These are phyloP conservation scores for Verticillium longisporum DNA, from an alignment of 2,329 filamentous ascomycete genomes.

Conservation along the genomic window DNA sequence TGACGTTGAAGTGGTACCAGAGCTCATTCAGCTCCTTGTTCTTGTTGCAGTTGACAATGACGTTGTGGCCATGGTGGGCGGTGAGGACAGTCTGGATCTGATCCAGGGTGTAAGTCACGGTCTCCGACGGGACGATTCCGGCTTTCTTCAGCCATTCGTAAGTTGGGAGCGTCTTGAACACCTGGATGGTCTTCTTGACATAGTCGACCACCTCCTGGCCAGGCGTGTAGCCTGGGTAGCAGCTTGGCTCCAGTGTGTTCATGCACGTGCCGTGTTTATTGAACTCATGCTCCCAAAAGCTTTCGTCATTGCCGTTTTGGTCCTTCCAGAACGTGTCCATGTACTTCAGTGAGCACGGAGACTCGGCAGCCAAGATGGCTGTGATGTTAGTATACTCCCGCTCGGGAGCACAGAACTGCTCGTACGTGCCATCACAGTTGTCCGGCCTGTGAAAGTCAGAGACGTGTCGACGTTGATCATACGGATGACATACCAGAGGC, in stretches of 20 bases:
- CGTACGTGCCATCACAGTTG: slow-evolving; percentile 64
- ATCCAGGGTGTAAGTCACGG: slow-evolving; percentile 49
- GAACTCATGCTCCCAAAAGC: slow-evolving; percentile 71
- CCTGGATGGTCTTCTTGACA: slow-evolving; percentile 56
- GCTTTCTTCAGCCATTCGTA: slow-evolving; percentile 56
- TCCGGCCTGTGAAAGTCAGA: slow-evolving; percentile 39
- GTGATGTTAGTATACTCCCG: slow-evolving; percentile 61
- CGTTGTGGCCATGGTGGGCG: slow-evolving; percentile 43
- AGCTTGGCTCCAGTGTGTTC: slow-evolving; percentile 58
- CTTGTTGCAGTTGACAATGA: slow-evolving; percentile 50
- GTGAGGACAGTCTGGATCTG: slow-evolving; percentile 54
- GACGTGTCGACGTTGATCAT: not conserved
- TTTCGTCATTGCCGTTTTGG: slow-evolving; percentile 54
- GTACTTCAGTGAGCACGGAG: slow-evolving; percentile 51
- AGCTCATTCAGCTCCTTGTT: slow-evolving; percentile 41
- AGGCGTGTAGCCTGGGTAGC: slow-evolving; percentile 54
- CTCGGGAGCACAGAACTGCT: slow-evolving; percentile 54
- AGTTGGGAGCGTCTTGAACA: slow-evolving; percentile 61
- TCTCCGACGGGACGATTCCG: slow-evolving; percentile 48
- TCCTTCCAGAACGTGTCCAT: slow-evolving; percentile 71
- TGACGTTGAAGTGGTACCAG: slow-evolving; percentile 58
- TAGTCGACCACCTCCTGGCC: slow-evolving; percentile 63
- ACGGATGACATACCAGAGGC: slow-evolving; percentile 37
- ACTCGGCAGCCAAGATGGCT: slow-evolving; percentile 50
- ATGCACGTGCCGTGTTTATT: slow-evolving; percentile 70